Conservation (phyloP, 352 stramenopile species). For the Globisporangium canariense region DNA sequence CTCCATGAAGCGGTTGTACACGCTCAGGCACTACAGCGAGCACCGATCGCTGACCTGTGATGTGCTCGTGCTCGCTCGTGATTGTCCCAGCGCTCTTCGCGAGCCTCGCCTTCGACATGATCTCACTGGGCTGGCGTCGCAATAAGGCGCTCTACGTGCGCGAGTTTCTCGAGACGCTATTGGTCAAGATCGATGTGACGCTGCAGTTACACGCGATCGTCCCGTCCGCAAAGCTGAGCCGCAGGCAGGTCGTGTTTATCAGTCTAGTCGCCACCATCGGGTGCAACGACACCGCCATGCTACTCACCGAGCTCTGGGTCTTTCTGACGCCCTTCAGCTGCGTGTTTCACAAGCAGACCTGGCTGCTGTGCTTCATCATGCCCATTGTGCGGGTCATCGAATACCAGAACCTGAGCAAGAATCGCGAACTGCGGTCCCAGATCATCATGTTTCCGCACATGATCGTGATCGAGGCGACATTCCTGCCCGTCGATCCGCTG, state of each 20-base stretch:
- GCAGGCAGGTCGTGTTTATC: not conserved
- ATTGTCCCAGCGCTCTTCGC: not conserved
- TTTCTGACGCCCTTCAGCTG: conserved; percentile 2
- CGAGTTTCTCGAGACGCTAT: not conserved
- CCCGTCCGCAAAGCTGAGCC: not conserved
- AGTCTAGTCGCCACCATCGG: not conserved
- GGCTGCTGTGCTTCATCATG: not conserved
- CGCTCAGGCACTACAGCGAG: not conserved
- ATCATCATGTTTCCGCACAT: not conserved
- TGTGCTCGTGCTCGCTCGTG: not conserved
- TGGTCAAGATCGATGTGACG: not conserved
- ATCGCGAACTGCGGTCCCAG: not conserved
- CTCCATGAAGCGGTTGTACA: conserved; percentile 3
- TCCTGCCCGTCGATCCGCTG: not conserved
- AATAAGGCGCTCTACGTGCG: not conserved
- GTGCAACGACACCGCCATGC: not conserved
- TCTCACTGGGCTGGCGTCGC: not conserved
- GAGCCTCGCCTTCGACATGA: not conserved
- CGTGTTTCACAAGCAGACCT: not conserved
- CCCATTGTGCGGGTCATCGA: not conserved
- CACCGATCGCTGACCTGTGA: not conserved
- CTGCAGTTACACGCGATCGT: not conserved
- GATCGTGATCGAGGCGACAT: not conserved
- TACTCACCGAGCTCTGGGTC: conserved; percentile 8
- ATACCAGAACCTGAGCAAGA: not conserved